phyloP scores from a whole-genome alignment of 805 yeast species.

The Spathaspora boniae region DNA sequence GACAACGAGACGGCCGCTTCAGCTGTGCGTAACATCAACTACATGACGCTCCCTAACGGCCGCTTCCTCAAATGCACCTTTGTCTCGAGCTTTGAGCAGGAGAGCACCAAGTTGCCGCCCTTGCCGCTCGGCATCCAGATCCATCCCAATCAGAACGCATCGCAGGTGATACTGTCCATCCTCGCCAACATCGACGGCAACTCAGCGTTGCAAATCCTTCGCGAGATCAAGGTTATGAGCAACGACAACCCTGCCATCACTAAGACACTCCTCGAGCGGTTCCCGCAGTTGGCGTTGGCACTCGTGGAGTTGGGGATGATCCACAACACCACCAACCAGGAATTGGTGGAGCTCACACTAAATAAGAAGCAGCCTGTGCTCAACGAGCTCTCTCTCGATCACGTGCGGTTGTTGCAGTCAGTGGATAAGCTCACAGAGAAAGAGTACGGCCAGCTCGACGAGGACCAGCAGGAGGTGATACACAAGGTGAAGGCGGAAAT shows the following conservation, averaged over 20 bases:
- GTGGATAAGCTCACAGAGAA: constrained; percentile 26
- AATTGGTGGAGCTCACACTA: constrained; percentile 33
- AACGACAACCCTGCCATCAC: constrained; percentile 54
- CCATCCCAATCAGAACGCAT: constrained; percentile 36
- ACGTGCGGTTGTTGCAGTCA: constrained; percentile 27
- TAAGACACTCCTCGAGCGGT: constrained; percentile 57
- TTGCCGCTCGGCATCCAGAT: constrained; percentile 41
- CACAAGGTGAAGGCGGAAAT: constrained; percentile 21
- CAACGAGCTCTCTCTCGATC: constrained; percentile 28
- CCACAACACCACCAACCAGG: constrained; percentile 32
- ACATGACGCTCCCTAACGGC: constrained; percentile 50
- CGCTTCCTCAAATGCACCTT: constrained; percentile 67
- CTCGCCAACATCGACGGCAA: constrained; percentile 45
- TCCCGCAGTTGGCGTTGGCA: constrained; percentile 83
- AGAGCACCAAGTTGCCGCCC: constrained; percentile 30
- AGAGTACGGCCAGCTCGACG: constrained; percentile 28
- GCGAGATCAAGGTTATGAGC: constrained; percentile 60
- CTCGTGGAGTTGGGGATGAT: constrained; percentile 64
- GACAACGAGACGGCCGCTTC: constrained; percentile 85
- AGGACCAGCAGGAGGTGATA: constrained; percentile 17
- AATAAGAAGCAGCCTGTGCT: constrained; percentile 30
- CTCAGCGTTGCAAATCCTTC: constrained; percentile 46
- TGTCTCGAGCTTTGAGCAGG: constrained; percentile 13
- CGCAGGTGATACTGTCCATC: constrained; percentile 43
- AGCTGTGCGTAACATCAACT: constrained; percentile 85